Percentiles rank a stretch among this genome's conserved stretches.
These are phyloP conservation scores for Coemansia sp. DNA, from an alignment of 192 early-diverging fungal genomes.

Conservation along the genomic window DNA sequence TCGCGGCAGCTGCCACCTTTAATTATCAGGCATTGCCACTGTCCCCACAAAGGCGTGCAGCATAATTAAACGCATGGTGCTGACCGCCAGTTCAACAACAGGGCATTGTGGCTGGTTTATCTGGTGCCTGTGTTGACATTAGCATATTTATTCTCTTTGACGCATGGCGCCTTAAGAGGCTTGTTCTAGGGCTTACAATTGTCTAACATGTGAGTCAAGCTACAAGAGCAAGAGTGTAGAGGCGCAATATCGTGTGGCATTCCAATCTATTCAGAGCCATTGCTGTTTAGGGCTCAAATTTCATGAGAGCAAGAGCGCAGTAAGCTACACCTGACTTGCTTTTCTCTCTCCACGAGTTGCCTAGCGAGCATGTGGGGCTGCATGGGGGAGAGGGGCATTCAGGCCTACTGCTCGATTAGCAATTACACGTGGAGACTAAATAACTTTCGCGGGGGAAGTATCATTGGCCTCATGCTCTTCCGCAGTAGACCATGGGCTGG, in stretches of 20 bases:
- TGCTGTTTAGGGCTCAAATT: background rate
- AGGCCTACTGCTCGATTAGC: background rate
- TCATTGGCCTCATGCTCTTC: background rate
- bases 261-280: background rate
- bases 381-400: slow-evolving; percentile 4
- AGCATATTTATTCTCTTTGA: background rate
- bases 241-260: too few relatives aligned
- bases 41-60: background rate
- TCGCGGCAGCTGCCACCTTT: slow-evolving; percentile 1
- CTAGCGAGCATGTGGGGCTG: background rate
- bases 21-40: background rate
- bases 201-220: too few relatives aligned
- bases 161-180: background rate
- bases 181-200: background rate
- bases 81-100: background rate
- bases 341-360: background rate
- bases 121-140: background rate
- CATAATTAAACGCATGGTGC: background rate
- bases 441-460: background rate
- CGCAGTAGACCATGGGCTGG: background rate
- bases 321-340: background rate
- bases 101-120: background rate
- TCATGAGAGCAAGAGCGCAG: background rate
- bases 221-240: too few relatives aligned
- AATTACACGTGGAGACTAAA: background rate